These are phyloP conservation scores for Neonectria coccinea DNA, from an alignment of 2,329 filamentous ascomycete species.

Conservation along the genomic window DNA sequence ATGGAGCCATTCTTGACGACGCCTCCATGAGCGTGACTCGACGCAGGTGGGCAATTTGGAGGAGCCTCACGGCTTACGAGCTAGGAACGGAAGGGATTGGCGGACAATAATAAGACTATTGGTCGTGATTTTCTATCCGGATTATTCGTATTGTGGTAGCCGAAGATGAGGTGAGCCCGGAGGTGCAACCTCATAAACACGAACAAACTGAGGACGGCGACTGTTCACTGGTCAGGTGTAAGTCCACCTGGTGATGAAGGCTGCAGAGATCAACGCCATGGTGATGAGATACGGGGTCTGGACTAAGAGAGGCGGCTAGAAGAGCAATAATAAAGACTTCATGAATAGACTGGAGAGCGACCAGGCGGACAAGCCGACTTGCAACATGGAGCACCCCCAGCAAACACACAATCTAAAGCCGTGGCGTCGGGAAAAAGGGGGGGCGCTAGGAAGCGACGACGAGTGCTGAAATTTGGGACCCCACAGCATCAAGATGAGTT, in stretches of 20 bases:
- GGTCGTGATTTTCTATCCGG: background rate
- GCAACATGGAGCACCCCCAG: conserved; percentile 30
- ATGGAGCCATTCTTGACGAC: background rate
- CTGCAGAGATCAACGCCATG: conserved; percentile 22
- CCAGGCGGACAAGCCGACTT: conserved; percentile 11
- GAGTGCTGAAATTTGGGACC: conserved; percentile 42
- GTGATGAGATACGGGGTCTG: background rate
- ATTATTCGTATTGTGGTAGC: background rate
- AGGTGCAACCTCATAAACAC: background rate
- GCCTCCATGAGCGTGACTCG: background rate
- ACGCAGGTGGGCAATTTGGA: conserved; percentile 6
- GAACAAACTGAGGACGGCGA: background rate
- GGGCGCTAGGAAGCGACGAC: conserved; percentile 35
- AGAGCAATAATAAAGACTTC: conserved; percentile 23
- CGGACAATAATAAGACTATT: background rate
- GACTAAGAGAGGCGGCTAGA: conserved; percentile 6
- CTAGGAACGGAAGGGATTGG: background rate
- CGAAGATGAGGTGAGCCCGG: background rate
- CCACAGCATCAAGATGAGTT: conserved; percentile 45
- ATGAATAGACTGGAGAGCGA: conserved; percentile 12
- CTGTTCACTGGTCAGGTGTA: background rate
- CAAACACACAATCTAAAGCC: conserved; percentile 34
- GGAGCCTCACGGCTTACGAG: background rate
- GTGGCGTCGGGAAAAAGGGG: conserved; percentile 41
- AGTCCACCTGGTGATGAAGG: conserved; percentile 7